Evolutionary conservation across 495 filamentous ascomycete genomes (phyloP).

Genomic region (Bombardia bombarda): DNA sequence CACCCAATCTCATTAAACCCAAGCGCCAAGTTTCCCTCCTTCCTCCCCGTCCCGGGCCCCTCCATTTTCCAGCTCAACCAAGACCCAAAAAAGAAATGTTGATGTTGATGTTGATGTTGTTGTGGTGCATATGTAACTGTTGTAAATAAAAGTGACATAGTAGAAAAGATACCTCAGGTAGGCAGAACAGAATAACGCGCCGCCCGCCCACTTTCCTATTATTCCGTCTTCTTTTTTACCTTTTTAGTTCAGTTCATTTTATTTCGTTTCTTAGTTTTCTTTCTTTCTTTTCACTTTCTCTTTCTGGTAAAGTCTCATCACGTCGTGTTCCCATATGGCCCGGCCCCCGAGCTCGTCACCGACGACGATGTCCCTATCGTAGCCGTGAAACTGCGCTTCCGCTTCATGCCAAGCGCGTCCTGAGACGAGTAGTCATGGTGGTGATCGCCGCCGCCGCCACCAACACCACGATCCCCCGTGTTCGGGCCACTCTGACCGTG

Average conservation of each 20-base stretch:
- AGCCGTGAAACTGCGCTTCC: conserved; percentile 40
- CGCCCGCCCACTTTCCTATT: not conserved
- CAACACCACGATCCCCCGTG: too few relatives aligned
- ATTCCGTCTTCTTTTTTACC: not conserved
- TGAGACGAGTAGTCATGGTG: conserved; percentile 29
- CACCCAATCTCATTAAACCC: too few relatives aligned
- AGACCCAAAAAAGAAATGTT: too few relatives aligned
- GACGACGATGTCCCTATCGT: conserved; percentile 1
- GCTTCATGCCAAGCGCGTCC: conserved; percentile 38
- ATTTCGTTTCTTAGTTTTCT: not conserved
- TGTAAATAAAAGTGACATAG: not conserved
- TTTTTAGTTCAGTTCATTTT: not conserved
- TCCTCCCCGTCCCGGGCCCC: too few relatives aligned
- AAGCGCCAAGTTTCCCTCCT: too few relatives aligned
- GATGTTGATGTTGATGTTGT: too few relatives aligned
- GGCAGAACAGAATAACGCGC: too few relatives aligned
- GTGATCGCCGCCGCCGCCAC: not conserved
- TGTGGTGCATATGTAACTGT: too few relatives aligned
- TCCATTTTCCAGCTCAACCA: too few relatives aligned
- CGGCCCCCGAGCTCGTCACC: conserved; percentile 10
- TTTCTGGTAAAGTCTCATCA: conserved; percentile 6
- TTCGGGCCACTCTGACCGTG: too few relatives aligned
- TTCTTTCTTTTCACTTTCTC: not conserved
- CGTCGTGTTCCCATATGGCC: conserved; percentile 19
- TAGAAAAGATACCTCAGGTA: too few relatives aligned